phyloP scores from a whole-genome alignment of 169 alveolate genomes.

The Plasmodium malariae region DNA sequence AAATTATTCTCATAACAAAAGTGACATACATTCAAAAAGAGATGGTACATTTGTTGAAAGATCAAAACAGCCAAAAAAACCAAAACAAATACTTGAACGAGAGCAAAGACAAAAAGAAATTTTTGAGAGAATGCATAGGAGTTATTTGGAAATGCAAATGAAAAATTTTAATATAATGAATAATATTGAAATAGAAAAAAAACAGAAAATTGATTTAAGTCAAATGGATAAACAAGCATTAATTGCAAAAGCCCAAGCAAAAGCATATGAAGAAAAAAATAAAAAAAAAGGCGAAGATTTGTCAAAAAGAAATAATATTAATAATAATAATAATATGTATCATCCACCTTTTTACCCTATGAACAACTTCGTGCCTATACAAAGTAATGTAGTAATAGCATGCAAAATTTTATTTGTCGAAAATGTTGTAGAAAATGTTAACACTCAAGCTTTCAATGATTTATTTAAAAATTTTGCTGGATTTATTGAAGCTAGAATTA shows the following conservation, averaged over 20 bases:
- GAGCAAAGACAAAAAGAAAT: slow-evolving; percentile 81
- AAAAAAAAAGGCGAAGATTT: slow-evolving; percentile 44
- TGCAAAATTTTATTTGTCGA: slow-evolving; percentile 86
- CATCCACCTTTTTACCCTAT: slow-evolving; percentile 58
- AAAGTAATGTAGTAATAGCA: slow-evolving; percentile 47
- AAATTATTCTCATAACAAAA: slow-evolving; percentile 86
- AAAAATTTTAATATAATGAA: slow-evolving; percentile 47
- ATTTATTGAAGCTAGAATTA: slow-evolving; percentile 86
- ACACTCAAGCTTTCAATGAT: slow-evolving; percentile 77
- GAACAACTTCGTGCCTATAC: slow-evolving; percentile 15
- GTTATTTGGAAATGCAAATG: slow-evolving; percentile 78
- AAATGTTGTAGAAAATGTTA: slow-evolving; percentile 86
- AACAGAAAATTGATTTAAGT: slow-evolving; percentile 45
- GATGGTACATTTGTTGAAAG: slow-evolving; percentile 86
- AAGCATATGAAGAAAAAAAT: slow-evolving; percentile 53
- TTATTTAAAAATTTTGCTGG: slow-evolving; percentile 84
- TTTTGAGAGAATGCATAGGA: slow-evolving; percentile 82
- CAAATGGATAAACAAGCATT: slow-evolving; percentile 69
- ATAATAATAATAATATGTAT: neutral
- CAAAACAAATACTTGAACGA: slow-evolving; percentile 85
- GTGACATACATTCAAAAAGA: slow-evolving; percentile 85
- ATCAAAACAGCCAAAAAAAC: slow-evolving; percentile 88
- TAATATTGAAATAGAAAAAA: slow-evolving; percentile 28
- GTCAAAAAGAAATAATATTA: slow-evolving; percentile 12
- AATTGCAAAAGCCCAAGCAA: slow-evolving; percentile 62